Evolutionary conservation across 768 basidiomycete species (phyloP), one percentile per base, ranked within the genome.

Genomic region (Candolleomyces eurysporus): DNA sequence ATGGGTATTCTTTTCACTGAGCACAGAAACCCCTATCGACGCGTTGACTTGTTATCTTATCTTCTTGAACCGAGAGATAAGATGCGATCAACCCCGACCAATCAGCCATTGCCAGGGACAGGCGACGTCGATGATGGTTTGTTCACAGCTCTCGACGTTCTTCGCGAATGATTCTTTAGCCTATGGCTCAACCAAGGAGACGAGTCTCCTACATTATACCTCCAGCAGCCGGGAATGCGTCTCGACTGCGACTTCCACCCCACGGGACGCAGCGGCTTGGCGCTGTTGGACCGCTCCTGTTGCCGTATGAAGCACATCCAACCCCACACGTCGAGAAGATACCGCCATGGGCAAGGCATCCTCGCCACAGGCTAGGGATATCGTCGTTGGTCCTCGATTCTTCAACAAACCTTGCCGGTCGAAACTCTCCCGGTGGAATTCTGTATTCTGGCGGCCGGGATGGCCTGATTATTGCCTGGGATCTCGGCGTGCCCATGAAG

Each of bases 191-290:
- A 59, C 69, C 82, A 60, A 79, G 82, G 69, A 82, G 87, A 64
- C 82, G 94, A 68, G 85, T 97, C 31, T 95, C 94, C 58, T 97
- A 96, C 72, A 87, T 95, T 58, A 85, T 97, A 42, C 92, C 94
- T 3, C 79, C 90, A 1, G 88, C 95, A 11, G 64, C 77, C 0
- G 82, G 84, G 13, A 77, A 81, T 3, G 81, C 87, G 22, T 88
- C 88, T 17, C 80, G 80, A 19, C 84, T 96, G 11, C 79, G 82
- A 54, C 82, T 96, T 3, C 95, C 94, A 3, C 81, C 89, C 0
- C 76, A 83, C 62, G 88, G 82, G 21, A 70, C 81, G 39, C 76
- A 84, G 16, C 84, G 90, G 58, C 74, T 89, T 36, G 94, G 95
- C 13, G 79, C 82, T 8, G 82, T 86, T 4, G 81, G 82, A 0